Base-by-base conservation (phyloP, 2,329 filamentous ascomycete species). In the Moelleriella libera region DNA sequence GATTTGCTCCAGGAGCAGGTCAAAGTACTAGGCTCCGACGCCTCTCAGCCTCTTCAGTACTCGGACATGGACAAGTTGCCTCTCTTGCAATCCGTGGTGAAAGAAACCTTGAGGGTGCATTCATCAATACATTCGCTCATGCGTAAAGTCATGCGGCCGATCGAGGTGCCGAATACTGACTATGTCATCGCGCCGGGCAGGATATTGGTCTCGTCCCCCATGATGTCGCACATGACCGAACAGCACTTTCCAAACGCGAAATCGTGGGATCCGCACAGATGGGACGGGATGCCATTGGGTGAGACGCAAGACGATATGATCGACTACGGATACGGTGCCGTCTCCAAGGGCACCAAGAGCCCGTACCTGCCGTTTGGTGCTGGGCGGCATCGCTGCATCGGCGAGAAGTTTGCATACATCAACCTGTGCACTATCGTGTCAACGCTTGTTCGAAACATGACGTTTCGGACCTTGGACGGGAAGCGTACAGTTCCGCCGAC, bases 381-480 rank as follows among this genome's bases (percentile, higher is more conserved):
- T 0, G 83, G 83, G 0, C 69, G 83, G 43, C 83, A 88, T 60
- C 69, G 83, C 21, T 87, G 83, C 55, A 85, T 88, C 49, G 83
- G 83, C 14, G 83, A 87, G 66, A 82, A 85, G 59, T 87, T 86
- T 60, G 82, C 83, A 0, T 85, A 86, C 55, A 63, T 83, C 43
- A 83, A 87, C 57, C 60, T 87, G 41, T 71, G 73, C 12, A 77
- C 78, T 7, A 85, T 87, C 50, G 63, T 85, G 29, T 72, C 74
- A 0, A 78, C 72, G 0, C 61, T 85, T 50, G 72, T 85, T 8
- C 67, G 80, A 9, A 66, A 78, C 44, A 74, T 85, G 57, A 76
- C 72, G 58, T 68, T 85, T 43, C 64, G 59, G 44, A 82, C 80
- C 43, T 53, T 74, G 5, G 72, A 77, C 47, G 79, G 75, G 0